A percentile compares a stretch with the other conserved stretches of the same genome.
These are phyloP conservation scores for Daedaleopsis nitida DNA, from an alignment of 768 basidiomycete genomes.

Conservation along the genomic window DNA sequence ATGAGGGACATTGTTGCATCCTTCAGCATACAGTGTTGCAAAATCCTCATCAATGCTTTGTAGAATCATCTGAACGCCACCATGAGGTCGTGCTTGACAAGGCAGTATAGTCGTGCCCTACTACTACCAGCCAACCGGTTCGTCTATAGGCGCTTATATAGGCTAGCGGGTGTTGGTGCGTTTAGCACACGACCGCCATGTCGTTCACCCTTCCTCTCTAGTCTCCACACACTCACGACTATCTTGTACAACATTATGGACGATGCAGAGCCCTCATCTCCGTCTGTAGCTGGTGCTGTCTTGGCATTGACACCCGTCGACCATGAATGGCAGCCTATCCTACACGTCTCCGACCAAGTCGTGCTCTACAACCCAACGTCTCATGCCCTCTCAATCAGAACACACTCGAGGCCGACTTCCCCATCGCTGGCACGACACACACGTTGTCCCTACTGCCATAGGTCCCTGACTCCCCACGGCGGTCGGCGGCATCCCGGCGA, in stretches of 20 bases:
- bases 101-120: too few species aligned
- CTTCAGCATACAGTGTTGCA: too few species aligned
- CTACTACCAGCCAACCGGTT: too few species aligned
- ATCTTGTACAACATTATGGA: slow-evolving; percentile 14
- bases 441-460: slow-evolving; percentile 77
- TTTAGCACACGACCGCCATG: background rate
- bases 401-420: slow-evolving; percentile 23
- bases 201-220: background rate
- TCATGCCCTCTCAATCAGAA: slow-evolving; percentile 74
- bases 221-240: background rate
- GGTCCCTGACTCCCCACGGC: slow-evolving; percentile 47
- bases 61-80: too few species aligned
- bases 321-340: slow-evolving; percentile 72
- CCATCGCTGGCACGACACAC: slow-evolving; percentile 21
- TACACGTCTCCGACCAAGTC: slow-evolving; percentile 83
- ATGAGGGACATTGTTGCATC: too few species aligned
- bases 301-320: slow-evolving; percentile 28
- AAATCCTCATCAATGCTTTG: too few species aligned
- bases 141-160: too few species aligned
- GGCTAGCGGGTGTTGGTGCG: background rate
- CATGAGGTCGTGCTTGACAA: too few species aligned
- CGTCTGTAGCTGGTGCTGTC: slow-evolving; percentile 5
- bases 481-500: slow-evolving; percentile 21
- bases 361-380: slow-evolving; percentile 87
- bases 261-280: slow-evolving; percentile 18